Base-by-base conservation (phyloP, 2,329 filamentous ascomycete genomes). In the Tolypocladium tropicale region DNA sequence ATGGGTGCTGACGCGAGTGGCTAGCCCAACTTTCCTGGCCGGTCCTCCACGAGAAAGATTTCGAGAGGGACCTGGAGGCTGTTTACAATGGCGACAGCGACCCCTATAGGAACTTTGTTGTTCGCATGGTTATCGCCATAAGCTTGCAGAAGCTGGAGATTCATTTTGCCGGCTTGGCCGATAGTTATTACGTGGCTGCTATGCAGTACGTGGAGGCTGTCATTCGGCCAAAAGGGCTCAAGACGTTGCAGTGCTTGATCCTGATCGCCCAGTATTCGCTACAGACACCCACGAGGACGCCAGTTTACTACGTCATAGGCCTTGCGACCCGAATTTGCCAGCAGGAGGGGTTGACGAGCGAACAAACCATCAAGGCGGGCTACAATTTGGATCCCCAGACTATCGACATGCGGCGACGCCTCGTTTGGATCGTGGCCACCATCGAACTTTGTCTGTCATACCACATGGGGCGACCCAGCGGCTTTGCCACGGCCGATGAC, bases 151-250 rank as follows among this genome's bases (percentile, higher is more conserved):
- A 95, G 70, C 79, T 96, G 65, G 90, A 92, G 67, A 83, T 86
- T 0, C 85, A 89, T 61, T 97, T 94, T 70, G 91, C 92, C n/a
- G 92, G 92, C 28, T 76, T 97, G 32, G 93, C 94, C 33, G 93
- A 97, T 71, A 92, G 90, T 67, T 97, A 95, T 73, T 97, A 96
- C 66, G 79, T 96, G 25, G 89, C 92, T 28, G 93, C 93, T 6
- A 85, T 97, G 74, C 84, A 86, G 59, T 86, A 86, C 64, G 84
- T 97, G 59, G 89, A 96, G 69, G 83, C 84, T 3, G 85, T 95
- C 12, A 81, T 97, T 55, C 85, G 86, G 54, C 85, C 87, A n/a
- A 96, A 95, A 77, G 90, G 97, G 68, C 73, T 96, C 33, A 89
- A 86, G 64, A 95, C 94, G 0, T 75, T 97, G 18, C 94, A 97